Evolutionary conservation across 2,329 filamentous ascomycete genomes (phyloP).

Genomic region (Clonostachys rosea): DNA sequence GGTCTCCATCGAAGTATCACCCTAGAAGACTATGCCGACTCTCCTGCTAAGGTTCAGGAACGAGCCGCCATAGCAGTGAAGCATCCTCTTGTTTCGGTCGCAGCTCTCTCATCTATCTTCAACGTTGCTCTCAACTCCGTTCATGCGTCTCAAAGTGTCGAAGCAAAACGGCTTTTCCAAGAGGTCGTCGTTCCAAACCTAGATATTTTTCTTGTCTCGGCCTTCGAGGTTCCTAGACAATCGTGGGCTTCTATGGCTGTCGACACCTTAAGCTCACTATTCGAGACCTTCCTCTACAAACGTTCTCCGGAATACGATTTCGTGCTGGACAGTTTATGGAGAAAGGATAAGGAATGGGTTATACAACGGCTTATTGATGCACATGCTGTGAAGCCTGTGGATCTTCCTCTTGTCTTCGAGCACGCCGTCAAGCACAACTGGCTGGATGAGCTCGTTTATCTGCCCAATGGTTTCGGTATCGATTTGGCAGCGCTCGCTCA

Average conservation of each 20-base stretch:
- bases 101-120: conserved; percentile 70
- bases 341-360: conserved; percentile 85
- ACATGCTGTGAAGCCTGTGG: conserved; percentile 66
- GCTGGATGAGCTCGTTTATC: conserved; percentile 75
- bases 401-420: conserved; percentile 36
- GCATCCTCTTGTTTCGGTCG: conserved; percentile 84
- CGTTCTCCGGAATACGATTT: conserved; percentile 76
- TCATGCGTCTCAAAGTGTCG: conserved; percentile 55
- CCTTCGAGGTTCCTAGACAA: conserved; percentile 66
- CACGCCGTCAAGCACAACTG: conserved; percentile 79
- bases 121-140: conserved; percentile 58
- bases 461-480: conserved; percentile 79
- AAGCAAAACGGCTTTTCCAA: conserved; percentile 62
- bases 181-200: conserved; percentile 68
- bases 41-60: conserved; percentile 42
- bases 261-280: conserved; percentile 71
- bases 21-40: conserved; percentile 47
- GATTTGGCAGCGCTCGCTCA: conserved; percentile 85
- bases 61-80: conserved; percentile 61
- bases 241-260: conserved; percentile 72
- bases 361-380: conserved; percentile 75
- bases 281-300: conserved; percentile 80
- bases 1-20: conserved; percentile 75
- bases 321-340: conserved; percentile 87
- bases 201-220: conserved; percentile 74